These are phyloP conservation scores for Suillus bovinus DNA, from an alignment of 768 basidiomycete species.

Conservation along the genomic window DNA sequence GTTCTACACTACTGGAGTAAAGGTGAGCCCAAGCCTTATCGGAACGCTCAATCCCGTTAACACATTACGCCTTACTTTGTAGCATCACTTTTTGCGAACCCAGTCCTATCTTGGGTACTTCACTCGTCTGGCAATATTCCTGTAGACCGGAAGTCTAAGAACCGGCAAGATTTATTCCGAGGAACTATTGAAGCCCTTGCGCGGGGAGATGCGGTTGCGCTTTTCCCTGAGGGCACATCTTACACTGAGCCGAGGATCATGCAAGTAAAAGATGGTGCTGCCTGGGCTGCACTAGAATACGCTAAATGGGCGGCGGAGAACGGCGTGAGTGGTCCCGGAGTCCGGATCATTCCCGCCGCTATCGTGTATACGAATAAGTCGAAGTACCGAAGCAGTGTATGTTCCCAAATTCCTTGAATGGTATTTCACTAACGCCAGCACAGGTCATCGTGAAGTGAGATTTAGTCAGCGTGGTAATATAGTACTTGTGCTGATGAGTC, in stretches of 20 bases:
- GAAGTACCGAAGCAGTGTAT: conserved; percentile 88
- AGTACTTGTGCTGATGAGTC: conserved; percentile 11
- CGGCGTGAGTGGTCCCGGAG: conserved; percentile 42
- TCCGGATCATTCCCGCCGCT: conserved; percentile 76
- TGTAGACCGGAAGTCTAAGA: conserved; percentile 92
- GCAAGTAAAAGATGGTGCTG: conserved; percentile 91
- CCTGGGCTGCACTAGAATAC: conserved; percentile 95
- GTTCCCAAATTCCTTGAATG: conserved; percentile 38
- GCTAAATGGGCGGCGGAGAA: conserved; percentile 71
- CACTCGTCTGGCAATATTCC: conserved; percentile 95
- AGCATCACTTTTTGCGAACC: conserved; percentile 83
- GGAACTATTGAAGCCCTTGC: conserved; percentile 87
- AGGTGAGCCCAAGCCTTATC: conserved; percentile 40
- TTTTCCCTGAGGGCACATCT: conserved; percentile 93
- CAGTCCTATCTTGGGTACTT: conserved; percentile 69
- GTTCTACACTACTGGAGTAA: conserved; percentile 95
- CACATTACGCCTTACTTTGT: conserved; percentile 12
- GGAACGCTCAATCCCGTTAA: conserved; percentile 1
- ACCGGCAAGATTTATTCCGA: conserved; percentile 84
- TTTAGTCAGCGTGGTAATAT: conserved; percentile 4
- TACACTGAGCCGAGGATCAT: conserved; percentile 94
- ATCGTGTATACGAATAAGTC: conserved; percentile 97
- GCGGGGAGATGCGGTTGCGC: conserved; percentile 79
- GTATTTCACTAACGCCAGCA: conserved; percentile 17
- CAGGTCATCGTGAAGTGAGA: conserved; percentile 77